Evolutionary conservation across 768 basidiomycete genomes (phyloP).

Genomic region (Boletellus ananas): DNA sequence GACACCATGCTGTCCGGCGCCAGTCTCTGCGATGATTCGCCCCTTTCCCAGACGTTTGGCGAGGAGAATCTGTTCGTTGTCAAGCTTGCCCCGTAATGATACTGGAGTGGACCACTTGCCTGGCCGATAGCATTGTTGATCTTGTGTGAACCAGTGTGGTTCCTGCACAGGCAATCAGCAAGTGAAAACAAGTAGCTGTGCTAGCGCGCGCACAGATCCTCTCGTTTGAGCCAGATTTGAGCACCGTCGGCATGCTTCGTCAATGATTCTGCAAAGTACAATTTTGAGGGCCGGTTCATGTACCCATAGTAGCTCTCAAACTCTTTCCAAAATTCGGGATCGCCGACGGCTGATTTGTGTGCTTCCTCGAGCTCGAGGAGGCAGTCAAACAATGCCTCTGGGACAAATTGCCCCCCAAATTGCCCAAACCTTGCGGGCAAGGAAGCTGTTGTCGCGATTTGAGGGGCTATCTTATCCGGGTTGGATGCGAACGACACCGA

Average conservation of each 20-base stretch:
- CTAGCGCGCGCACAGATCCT: constrained; percentile 63
- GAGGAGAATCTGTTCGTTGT: constrained; percentile 67
- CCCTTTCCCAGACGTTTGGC: constrained; percentile 94
- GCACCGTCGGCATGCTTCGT: constrained; percentile 91
- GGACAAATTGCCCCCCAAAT: constrained; percentile 97
- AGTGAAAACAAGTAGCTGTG: not conserved
- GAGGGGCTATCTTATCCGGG: constrained; percentile 11
- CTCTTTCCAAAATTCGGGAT: constrained; percentile 92
- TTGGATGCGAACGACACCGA: not conserved
- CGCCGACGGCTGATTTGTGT: constrained; percentile 80
- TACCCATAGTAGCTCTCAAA: constrained; percentile 84
- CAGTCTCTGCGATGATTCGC: constrained; percentile 97
- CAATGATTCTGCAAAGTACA: constrained; percentile 89
- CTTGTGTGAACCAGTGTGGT: constrained; percentile 98
- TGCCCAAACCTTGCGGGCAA: constrained; percentile 88
- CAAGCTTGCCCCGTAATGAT: not conserved
- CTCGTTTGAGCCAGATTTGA: constrained; percentile 96
- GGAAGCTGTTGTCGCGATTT: constrained; percentile 35
- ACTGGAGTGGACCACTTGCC: constrained; percentile 37
- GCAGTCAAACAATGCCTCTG: constrained; percentile 93
- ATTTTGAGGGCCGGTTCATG: constrained; percentile 89
- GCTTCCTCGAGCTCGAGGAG: constrained; percentile 87
- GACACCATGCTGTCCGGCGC: constrained; percentile 98
- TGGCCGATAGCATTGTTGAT: constrained; percentile 99
- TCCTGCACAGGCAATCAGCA: constrained; percentile 43